A percentile compares a stretch with the other conserved stretches of the same genome.
Conservation (phyloP, 352 stramenopile species). For the Globisporangium cylindrosporum region DNA sequence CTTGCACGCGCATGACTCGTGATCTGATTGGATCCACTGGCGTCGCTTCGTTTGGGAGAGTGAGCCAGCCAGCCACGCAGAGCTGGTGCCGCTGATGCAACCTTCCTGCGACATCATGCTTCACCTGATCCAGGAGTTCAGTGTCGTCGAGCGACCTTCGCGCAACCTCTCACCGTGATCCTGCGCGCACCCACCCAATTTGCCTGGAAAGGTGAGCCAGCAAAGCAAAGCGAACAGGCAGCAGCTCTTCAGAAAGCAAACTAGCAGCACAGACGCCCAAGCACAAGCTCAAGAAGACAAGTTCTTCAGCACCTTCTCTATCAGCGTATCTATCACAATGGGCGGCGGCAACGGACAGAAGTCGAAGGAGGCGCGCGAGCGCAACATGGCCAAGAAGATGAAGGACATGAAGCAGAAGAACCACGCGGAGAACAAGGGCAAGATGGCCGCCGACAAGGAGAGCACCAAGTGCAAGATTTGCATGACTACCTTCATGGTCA, state of each 20-base stretch:
- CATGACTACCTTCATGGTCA: slow-evolving; percentile 86
- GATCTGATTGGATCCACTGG: slow-evolving; percentile 4
- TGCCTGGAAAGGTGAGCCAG: neutral
- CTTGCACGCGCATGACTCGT: neutral
- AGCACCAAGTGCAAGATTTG: slow-evolving; percentile 88
- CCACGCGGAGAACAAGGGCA: slow-evolving; percentile 74
- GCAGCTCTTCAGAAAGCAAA: slow-evolving; percentile 9
- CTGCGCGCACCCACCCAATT: slow-evolving; percentile 7
- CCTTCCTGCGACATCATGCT: neutral
- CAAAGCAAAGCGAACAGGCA: neutral
- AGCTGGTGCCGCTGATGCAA: neutral
- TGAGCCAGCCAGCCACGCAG: no score
- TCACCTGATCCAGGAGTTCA: neutral
- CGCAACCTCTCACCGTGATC: neutral
- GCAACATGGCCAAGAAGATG: slow-evolving; percentile 83
- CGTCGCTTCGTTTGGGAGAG: neutral
- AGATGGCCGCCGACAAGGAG: slow-evolving; percentile 79
- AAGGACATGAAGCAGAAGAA: slow-evolving; percentile 81
- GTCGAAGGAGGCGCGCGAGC: slow-evolving; percentile 74
- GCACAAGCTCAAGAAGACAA: neutral
- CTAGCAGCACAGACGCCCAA: neutral
- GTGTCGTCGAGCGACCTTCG: slow-evolving; percentile 1
- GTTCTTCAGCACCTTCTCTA: neutral
- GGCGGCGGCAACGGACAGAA: slow-evolving; percentile 85
- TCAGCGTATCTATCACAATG: slow-evolving; percentile 34